A percentile compares a stretch with the other conserved stretches of the same genome.
These are phyloP conservation scores for Apium graveolens DNA, from an alignment of 129 eudicot species.

Conservation along the genomic window DNA sequence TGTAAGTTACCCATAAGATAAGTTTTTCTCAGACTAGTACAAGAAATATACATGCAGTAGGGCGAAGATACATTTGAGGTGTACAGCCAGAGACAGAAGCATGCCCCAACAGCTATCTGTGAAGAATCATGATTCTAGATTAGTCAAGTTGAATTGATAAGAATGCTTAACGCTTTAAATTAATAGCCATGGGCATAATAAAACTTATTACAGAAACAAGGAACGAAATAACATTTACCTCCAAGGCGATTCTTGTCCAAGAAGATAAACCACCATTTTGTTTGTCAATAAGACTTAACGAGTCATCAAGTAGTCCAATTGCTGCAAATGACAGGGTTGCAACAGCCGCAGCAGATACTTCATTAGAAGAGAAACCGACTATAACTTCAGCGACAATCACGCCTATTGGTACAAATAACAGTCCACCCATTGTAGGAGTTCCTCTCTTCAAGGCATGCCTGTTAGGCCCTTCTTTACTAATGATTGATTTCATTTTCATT, in stretches of 20 bases:
- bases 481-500: constrained; percentile 43
- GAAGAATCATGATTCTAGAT: constrained; percentile 5
- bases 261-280: constrained; percentile 38
- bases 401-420: constrained; percentile 81
- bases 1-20: constrained; percentile 62
- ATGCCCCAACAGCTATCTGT: constrained; percentile 73
- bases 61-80: constrained; percentile 70
- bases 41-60: constrained; percentile 97
- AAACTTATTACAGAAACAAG: neutral
- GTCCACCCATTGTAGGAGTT: constrained; percentile 88
- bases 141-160: neutral
- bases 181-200: neutral
- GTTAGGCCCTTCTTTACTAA: constrained; percentile 44
- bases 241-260: constrained; percentile 50
- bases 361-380: constrained; percentile 67
- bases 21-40: constrained; percentile 54
- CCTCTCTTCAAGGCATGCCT: constrained; percentile 51
- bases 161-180: neutral
- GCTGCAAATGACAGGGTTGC: constrained; percentile 72
- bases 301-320: constrained; percentile 71
- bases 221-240: constrained; percentile 38
- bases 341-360: constrained; percentile 59
- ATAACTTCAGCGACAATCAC: constrained; percentile 59
- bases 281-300: constrained; percentile 36
- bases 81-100: constrained; percentile 74